Evolutionary conservation across 768 basidiomycete genomes (phyloP), one percentile per base, ranked within the genome.

Genomic region (Leccinum sublutescens): DNA sequence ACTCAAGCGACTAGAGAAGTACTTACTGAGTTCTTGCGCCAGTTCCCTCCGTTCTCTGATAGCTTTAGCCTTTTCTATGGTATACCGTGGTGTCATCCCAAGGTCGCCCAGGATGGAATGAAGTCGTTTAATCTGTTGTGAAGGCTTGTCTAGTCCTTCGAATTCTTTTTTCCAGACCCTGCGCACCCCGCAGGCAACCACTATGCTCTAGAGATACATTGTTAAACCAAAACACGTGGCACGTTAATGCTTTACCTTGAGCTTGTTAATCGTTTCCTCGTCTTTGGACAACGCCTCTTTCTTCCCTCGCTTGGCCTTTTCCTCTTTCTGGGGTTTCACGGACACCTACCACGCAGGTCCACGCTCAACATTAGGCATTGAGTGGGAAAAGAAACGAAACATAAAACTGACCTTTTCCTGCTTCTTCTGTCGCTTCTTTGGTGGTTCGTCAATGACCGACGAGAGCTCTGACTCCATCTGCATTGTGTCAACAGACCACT

Each of bases 71-170:
- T 95, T 88, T 55, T 91, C 92, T 66, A 92, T 65, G 60, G 85
- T 93, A 67, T 86, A 77, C 23, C 87, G 82, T 1, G 90, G 89
- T 0, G 78, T 82, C 91, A 95, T 95, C 1, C 93, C 93, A 31
- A 94, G 78, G 4, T 86, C 88, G 25, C 76, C 67, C 8, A 94
- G 78, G 12, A 89, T 86, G 58, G 81, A 76, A 57, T 82, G 85
- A 34, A 93, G 78, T 43, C 82, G 84, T 53, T 75, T 75, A 33
- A 92, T 86, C 66, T 93, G 89, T 51, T 85, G 81, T 2, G 77
- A 78, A 0, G 86, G 78, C 9, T 75, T 77, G 47, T 83, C 80
- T 40, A 84, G 67, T 56, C 78, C 86, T 64, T 84, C 74, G 64
- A 93, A 88, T 57, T 91, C 82, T 68, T 84, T 90, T 9, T 81